Evolutionary conservation across 768 basidiomycete species (phyloP).

Genomic region (Hortiboletus campestris): DNA sequence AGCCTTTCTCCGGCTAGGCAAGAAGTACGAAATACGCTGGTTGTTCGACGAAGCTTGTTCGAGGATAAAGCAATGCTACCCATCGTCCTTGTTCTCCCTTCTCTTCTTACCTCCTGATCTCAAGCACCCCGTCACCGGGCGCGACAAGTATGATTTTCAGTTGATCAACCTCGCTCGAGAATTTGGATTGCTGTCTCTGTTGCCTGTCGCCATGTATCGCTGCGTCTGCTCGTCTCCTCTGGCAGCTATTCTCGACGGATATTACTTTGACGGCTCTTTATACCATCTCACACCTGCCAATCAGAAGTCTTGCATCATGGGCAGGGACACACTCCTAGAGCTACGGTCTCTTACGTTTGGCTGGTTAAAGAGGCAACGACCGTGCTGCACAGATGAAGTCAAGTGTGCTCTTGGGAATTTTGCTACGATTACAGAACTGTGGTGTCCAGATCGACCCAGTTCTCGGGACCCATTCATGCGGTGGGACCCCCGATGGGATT

Average conservation of each 20-base stretch:
- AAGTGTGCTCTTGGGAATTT: conserved; percentile 23
- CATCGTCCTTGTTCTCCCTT: conserved; percentile 24
- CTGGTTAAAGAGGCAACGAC: conserved; percentile 16
- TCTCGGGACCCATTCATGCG: conserved; percentile 24
- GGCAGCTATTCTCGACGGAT: conserved; percentile 24
- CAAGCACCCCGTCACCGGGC: conserved; percentile 18
- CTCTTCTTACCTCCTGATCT: conserved; percentile 24
- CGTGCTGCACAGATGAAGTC: conserved; percentile 19
- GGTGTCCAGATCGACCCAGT: conserved; percentile 17
- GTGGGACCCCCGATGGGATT: conserved; percentile 23
- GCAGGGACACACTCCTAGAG: conserved; percentile 24
- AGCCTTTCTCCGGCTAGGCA: conserved; percentile 24
- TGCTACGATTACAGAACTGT: conserved; percentile 21
- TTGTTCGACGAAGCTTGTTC: conserved; percentile 22
- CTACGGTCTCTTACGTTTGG: conserved; percentile 18
- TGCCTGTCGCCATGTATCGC: conserved; percentile 26
- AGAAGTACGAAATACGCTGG: conserved; percentile 25
- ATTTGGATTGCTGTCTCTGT: conserved; percentile 21
- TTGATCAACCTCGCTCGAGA: conserved; percentile 25
- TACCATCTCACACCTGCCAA: conserved; percentile 20
- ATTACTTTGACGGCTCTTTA: conserved; percentile 16
- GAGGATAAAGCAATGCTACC: conserved; percentile 23
- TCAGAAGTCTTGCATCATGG: conserved; percentile 25
- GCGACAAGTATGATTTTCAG: conserved; percentile 27
- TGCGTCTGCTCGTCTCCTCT: conserved; percentile 19